These are phyloP conservation scores for Populus tremula DNA, from an alignment of 345 rosid species.

Conservation along the genomic window DNA sequence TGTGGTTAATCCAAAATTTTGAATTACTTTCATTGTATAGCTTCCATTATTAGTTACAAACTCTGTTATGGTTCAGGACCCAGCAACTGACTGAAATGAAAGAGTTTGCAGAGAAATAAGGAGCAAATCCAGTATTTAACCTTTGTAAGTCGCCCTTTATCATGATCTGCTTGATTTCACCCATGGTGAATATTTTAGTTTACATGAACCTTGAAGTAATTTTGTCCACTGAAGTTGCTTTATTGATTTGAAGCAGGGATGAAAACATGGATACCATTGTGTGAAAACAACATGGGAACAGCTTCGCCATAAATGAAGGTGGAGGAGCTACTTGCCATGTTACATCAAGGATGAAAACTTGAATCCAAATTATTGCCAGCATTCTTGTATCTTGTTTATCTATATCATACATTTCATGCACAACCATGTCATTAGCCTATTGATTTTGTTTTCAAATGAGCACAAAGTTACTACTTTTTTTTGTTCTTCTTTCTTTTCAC, in stretches of 20 bases:
- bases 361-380: not conserved
- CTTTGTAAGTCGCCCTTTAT: not conserved
- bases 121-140: slow-evolving; percentile 5
- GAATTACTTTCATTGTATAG: not conserved
- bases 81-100: slow-evolving; percentile 42
- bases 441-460: too few species aligned
- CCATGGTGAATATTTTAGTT: not conserved
- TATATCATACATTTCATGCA: too few species aligned
- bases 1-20: not conserved
- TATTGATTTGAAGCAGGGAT: not conserved
- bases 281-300: not conserved
- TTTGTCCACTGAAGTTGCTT: not conserved
- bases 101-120: slow-evolving; percentile 41
- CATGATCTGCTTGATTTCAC: not conserved
- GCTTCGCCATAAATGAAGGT: not conserved
- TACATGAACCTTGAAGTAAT: not conserved
- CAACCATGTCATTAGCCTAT: too few species aligned
- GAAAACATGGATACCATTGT: not conserved
- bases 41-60: not conserved
- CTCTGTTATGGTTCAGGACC: slow-evolving; percentile 35
- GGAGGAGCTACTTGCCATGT: not conserved
- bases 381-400: too few species aligned
- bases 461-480: too few species aligned
- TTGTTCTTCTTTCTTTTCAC: too few species aligned
- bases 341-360: not conserved